A percentile compares a stretch with the other conserved stretches of the same genome.
Conservation (phyloP, 176 grass and related monocot species). For the Carex myosuroides region DNA sequence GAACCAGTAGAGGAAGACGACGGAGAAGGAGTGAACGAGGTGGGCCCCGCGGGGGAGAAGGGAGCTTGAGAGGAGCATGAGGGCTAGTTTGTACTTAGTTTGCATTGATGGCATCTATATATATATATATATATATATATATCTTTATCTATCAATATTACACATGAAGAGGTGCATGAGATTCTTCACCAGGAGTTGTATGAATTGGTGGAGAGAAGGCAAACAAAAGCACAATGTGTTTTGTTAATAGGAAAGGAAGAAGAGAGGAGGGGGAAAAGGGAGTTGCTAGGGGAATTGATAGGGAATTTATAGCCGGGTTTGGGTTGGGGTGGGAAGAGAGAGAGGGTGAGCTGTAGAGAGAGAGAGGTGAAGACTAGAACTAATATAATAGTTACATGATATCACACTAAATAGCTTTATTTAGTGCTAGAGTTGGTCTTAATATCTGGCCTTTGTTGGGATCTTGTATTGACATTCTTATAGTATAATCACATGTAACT, state of each 20-base stretch:
- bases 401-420: background rate
- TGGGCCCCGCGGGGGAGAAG: slow-evolving; percentile 56
- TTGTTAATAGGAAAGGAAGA: slow-evolving; percentile 14
- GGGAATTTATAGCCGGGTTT: slow-evolving; percentile 55
- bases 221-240: background rate
- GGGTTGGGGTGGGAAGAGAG: background rate
- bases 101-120: slow-evolving; percentile 44
- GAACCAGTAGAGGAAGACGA: slow-evolving; percentile 93
- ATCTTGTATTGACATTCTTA: background rate
- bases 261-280: slow-evolving; percentile 50
- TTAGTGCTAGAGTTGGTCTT: background rate
- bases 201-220: background rate
- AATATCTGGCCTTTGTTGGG: background rate
- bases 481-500: background rate
- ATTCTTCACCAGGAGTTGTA: too few species aligned
- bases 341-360: slow-evolving; percentile 10
- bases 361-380: slow-evolving; percentile 11
- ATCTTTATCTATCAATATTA: slow-evolving; percentile 13
- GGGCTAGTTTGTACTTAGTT: slow-evolving; percentile 34
- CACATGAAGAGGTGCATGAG: slow-evolving; percentile 1
- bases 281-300: slow-evolving; percentile 36
- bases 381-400: background rate
- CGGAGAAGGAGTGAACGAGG: slow-evolving; percentile 89
- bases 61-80: slow-evolving; percentile 55
- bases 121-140: background rate